Base-by-base conservation (phyloP, 176 grass and related monocot genomes). In the Ampelocalamus luodianensis region DNA sequence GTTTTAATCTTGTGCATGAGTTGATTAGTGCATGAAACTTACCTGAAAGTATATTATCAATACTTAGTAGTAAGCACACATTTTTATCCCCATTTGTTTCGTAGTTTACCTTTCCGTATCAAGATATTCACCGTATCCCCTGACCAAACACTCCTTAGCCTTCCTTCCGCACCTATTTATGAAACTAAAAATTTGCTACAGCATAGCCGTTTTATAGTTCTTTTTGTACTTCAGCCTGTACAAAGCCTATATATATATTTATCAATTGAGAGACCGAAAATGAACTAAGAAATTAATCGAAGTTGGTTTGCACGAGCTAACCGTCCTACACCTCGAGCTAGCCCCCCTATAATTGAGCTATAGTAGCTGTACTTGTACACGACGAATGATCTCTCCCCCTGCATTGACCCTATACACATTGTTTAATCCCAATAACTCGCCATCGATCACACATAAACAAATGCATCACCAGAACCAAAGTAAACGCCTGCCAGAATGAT, bases 401-500 rank as follows among this genome's bases (percentile, higher is more conserved):
- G 34, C 58, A 55, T 87, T 80, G 85, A 87, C 85, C 44, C 68
- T 65, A 55, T 10, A 16, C 46, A 12, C 56, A 74, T 81, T 87
- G 16, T 80, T 87, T 67, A 81, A 74, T 74, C 16, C 49, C 34
- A 55, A 32, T 45, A 65, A 73, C 51, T 87, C 36, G 3, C 58
- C 56, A 65, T 32, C 45, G 23, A 65, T 27, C 55, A n/a, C 6
- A 51, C 34, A 6, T 75, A 58, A 49, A 78, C 18, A 34, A 79
- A 27, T 1, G 61, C 38, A 50, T 87, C 60, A 14, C 84, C 58
- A 38, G 78, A 76, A 82, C 71, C 60, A 20, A 87, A 82, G 85
- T 82, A 82, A 82, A 87, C 79, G 76, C 85, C 85, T 71, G 18
- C 85, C 85, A 87, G 24, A 87, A 87, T 67, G 18, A 76, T 76